Evolutionary conservation across 2,329 filamentous ascomycete species (phyloP), one percentile per base, ranked within the genome.

Genomic region (Beauveria bassiana): DNA sequence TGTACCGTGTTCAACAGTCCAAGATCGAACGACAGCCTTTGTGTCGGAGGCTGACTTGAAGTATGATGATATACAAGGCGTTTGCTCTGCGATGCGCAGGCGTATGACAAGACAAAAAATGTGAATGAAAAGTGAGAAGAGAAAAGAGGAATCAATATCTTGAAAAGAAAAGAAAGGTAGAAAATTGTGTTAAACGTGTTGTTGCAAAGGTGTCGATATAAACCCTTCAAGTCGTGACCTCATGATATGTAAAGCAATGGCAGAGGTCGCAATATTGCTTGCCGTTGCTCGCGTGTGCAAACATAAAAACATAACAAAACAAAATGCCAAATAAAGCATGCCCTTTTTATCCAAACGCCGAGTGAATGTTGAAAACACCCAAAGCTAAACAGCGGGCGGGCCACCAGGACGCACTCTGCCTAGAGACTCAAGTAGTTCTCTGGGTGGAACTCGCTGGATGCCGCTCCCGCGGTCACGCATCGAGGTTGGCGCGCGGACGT

Each of bases 401-500:
- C 76, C 79, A 18, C 78, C 80, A 16, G 78, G 70, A 62, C 78
- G 74, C 38, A 76, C 77, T 63, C 78, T 78, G 50, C 78, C 77
- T 18, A 86, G 70, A 20, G 79, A 81, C 67, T 83, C 79, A 8
- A 86, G 74, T 43, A 86, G 77, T 71, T 87, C 82, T 57, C 81
- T 79, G 3, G 86, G 86, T 14, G 85, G 85, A 63, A 88, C 80
- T 64, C 83, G 76, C 66, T 79, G 77, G 65, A 87, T 83, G 58
- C 82, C 82, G 64, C 78, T 83, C 60, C 79, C 80, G 46, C 82
- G 78, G 69, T 87, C 85, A 65, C 81, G 83, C 78, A 83, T 84
- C 42, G 79, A 83, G 20, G 86, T 88, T 5, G 88, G 87, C 42
- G 90, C 90, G n/a, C 87, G 90, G 16, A 86, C 78, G 67, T 96